Conservation (phyloP, 768 basidiomycete species). For the Dioszegia hungarica region DNA sequence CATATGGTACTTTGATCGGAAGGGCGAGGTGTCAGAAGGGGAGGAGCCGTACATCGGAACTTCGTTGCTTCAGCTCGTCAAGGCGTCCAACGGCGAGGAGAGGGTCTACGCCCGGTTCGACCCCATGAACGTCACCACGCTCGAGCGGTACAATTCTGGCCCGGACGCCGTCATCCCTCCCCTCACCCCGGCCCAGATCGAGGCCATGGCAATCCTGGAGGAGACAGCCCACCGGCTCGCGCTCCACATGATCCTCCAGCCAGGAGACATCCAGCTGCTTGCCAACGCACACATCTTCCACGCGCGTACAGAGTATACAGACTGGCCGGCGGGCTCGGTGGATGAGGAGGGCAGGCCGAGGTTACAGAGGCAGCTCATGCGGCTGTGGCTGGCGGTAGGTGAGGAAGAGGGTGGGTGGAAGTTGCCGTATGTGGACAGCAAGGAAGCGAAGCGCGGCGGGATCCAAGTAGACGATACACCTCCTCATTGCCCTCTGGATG, state of each 20-base stretch:
- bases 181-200: slow-evolving; percentile 29
- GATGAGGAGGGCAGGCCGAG: slow-evolving; percentile 15
- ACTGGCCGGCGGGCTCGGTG: slow-evolving; percentile 35
- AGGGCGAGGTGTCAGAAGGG: slow-evolving; percentile 46
- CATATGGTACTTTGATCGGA: slow-evolving; percentile 48
- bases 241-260: slow-evolving; percentile 46
- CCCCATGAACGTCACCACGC: slow-evolving; percentile 19
- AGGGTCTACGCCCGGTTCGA: slow-evolving; percentile 15
- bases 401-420: slow-evolving; percentile 46
- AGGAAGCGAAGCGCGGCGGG: slow-evolving; percentile 39
- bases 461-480: slow-evolving; percentile 41
- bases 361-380: slow-evolving; percentile 38
- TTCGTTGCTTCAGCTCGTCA: slow-evolving; percentile 14
- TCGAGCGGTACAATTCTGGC: slow-evolving; percentile 18
- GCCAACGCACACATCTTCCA: slow-evolving; percentile 45
- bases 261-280: slow-evolving; percentile 46
- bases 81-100: not conserved
- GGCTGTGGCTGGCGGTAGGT: slow-evolving; percentile 45
- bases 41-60: slow-evolving; percentile 33
- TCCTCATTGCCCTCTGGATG: slow-evolving; percentile 11
- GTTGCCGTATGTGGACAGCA: slow-evolving; percentile 39
- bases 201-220: slow-evolving; percentile 43
- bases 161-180: slow-evolving; percentile 27
- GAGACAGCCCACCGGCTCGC: slow-evolving; percentile 39
- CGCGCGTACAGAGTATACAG: slow-evolving; percentile 43